These are phyloP conservation scores for Agaricus blazei DNA, from an alignment of 768 basidiomycete species.

Conservation along the genomic window DNA sequence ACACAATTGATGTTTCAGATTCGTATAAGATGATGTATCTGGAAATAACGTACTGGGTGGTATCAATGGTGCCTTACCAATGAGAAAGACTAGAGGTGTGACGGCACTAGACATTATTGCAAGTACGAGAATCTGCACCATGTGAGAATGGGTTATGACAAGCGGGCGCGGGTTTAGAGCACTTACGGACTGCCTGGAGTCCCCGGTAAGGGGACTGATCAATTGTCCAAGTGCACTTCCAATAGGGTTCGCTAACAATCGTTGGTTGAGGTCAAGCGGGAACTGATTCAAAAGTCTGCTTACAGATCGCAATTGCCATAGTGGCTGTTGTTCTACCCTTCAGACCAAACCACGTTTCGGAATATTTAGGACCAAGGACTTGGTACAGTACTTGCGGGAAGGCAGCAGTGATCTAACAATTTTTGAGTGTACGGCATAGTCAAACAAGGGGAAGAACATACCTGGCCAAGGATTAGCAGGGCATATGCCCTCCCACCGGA, in stretches of 20 bases:
- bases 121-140: conserved; percentile 56
- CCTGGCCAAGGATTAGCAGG: conserved; percentile 70
- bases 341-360: conserved; percentile 80
- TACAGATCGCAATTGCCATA: conserved; percentile 51
- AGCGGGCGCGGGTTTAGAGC: background rate
- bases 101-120: conserved; percentile 66
- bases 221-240: conserved; percentile 73
- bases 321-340: conserved; percentile 74
- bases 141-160: background rate
- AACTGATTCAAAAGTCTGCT: conserved; percentile 3
- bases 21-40: background rate
- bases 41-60: conserved; percentile 60
- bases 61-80: conserved; percentile 58
- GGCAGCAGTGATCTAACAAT: conserved; percentile 49
- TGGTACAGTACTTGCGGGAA: conserved; percentile 72
- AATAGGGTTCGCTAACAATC: conserved; percentile 59
- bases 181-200: conserved; percentile 54
- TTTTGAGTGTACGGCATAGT: background rate
- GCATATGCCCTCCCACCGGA: conserved; percentile 50
- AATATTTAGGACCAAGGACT: conserved; percentile 75
- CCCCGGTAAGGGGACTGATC: conserved; percentile 56
- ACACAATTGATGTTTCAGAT: conserved; percentile 11
- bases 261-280: background rate
- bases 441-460: conserved; percentile 19
- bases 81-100: conserved; percentile 52